Conservation (phyloP, 495 filamentous ascomycete genomes). For the Xylaria scruposa region DNA sequence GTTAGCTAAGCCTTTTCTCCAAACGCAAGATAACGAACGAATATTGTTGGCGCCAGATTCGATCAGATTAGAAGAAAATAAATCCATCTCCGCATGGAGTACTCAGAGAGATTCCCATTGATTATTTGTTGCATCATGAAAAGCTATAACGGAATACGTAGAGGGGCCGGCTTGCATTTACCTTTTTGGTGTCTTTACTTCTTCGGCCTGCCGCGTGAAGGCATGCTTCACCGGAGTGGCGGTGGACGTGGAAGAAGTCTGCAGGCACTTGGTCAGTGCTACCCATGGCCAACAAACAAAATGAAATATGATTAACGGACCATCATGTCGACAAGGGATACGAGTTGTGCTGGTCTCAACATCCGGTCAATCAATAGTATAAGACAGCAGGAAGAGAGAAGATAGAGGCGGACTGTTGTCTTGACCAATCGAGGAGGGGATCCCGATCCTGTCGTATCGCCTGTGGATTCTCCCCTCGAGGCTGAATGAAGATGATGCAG, state of each 20-base stretch:
- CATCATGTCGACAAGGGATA: constrained; percentile 37
- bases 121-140: constrained; percentile 83
- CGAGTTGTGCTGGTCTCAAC: constrained; percentile 34
- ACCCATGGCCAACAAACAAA: not conserved
- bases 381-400: not conserved
- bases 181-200: constrained; percentile 88
- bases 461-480: constrained; percentile 21
- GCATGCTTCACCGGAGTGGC: constrained; percentile 69
- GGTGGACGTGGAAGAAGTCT: constrained; percentile 72
- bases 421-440: constrained; percentile 1
- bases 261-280: constrained; percentile 30
- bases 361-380: constrained; percentile 16
- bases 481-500: constrained; percentile 23
- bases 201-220: constrained; percentile 83
- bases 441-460: constrained; percentile 10
- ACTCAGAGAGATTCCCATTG: constrained; percentile 99
- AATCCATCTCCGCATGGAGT: constrained; percentile 82
- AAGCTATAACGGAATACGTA: constrained; percentile 29
- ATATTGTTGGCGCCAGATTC: constrained; percentile 19
- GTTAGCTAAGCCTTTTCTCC: constrained; percentile 45
- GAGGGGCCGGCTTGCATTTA: constrained; percentile 59
- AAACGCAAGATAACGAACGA: not conserved
- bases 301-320: constrained; percentile 26
- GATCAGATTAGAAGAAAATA: constrained; percentile 68
- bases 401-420: not conserved